These are phyloP conservation scores for Gossypium anomalum DNA, from an alignment of 345 rosid species.

Conservation along the genomic window DNA sequence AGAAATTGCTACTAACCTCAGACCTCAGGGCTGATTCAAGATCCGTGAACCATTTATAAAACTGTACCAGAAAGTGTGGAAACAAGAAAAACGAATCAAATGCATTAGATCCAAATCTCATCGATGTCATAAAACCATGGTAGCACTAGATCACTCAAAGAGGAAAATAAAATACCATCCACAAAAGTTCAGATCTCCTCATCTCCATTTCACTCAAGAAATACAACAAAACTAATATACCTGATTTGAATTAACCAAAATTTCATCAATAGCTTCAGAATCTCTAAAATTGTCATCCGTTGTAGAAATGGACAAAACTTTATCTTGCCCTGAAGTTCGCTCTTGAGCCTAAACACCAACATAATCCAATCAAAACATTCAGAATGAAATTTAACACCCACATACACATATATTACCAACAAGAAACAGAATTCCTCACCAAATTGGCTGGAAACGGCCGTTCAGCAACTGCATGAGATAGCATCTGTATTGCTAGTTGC, in stretches of 20 bases:
- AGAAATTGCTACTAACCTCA: conserved; percentile 61
- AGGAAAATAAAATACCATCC: background rate
- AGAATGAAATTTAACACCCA: background rate
- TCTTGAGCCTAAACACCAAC: conserved; percentile 51
- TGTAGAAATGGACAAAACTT: conserved; percentile 46
- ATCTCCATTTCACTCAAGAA: conserved; percentile 1
- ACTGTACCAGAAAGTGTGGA: conserved; percentile 36
- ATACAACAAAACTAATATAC: conserved; percentile 21
- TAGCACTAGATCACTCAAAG: background rate
- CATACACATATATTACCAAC: background rate
- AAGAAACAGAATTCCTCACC: conserved; percentile 32
- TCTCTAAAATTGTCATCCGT: conserved; percentile 47
- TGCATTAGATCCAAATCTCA: conserved; percentile 4
- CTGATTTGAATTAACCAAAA: conserved; percentile 83
- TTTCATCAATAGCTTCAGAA: conserved; percentile 64
- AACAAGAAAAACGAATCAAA: background rate
- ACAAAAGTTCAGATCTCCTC: background rate
- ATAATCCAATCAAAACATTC: background rate
- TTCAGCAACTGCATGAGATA: conserved; percentile 74
- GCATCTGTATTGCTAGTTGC: conserved; percentile 57
- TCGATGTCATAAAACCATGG: background rate
- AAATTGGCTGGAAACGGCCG: conserved; percentile 72
- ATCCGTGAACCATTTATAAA: conserved; percentile 97
- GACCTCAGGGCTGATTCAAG: conserved; percentile 97
- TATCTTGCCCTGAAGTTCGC: conserved; percentile 51